phyloP scores from a whole-genome alignment of 2,329 filamentous ascomycete genomes.

The Coniella vitis region DNA sequence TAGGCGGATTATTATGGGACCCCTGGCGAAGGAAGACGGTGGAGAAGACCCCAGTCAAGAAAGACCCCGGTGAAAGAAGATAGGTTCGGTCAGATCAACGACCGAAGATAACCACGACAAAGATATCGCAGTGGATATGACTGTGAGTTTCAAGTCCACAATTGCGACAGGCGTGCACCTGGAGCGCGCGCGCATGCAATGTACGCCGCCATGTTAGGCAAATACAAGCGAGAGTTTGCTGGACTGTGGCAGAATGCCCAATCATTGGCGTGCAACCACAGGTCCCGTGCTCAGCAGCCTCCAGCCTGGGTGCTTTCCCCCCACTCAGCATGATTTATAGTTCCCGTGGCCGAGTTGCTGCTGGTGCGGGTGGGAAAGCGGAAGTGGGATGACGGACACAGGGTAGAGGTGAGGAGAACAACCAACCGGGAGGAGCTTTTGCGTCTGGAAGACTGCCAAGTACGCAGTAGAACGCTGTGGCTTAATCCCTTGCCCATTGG shows the following conservation, averaged over 20 bases:
- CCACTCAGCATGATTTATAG: neutral
- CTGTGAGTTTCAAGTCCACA: conserved; percentile 2
- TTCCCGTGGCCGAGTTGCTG: neutral
- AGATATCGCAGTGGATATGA: conserved; percentile 5
- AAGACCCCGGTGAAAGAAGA: no score
- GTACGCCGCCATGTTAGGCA: conserved; percentile 2
- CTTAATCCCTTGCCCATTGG: neutral
- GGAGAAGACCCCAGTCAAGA: neutral
- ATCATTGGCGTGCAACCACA: neutral
- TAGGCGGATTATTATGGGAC: conserved; percentile 2
- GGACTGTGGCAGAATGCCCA: neutral
- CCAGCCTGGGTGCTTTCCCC: neutral
- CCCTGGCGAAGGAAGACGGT: neutral
- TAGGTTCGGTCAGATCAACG: neutral
- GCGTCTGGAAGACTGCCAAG: neutral
- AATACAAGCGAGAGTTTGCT: neutral
- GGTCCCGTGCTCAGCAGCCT: conserved; percentile 8
- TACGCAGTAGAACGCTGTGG: neutral
- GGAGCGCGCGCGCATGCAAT: conserved; percentile 3
- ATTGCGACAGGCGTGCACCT: neutral
- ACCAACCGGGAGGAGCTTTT: neutral
- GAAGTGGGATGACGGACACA: neutral
- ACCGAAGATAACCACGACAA: neutral
- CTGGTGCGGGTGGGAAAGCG: neutral
- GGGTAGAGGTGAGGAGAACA: neutral